Percentiles rank a stretch among this genome's conserved stretches.
Conservation (phyloP, 2,329 filamentous ascomycete species). For the Xylariaceae sp. region DNA sequence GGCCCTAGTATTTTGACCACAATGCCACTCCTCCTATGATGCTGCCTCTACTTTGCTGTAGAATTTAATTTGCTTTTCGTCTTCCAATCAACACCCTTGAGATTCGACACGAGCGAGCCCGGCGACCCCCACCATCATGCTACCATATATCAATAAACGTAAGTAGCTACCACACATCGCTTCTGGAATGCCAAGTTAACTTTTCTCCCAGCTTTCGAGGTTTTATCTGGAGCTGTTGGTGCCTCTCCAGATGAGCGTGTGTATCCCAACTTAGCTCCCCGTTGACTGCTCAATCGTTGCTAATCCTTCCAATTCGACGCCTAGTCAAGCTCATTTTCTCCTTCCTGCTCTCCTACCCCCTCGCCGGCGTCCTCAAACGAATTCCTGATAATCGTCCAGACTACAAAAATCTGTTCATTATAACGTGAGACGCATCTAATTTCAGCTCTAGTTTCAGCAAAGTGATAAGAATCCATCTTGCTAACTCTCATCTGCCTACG, state of each 20-base stretch:
- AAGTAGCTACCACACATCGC: neutral
- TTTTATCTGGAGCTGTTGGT: conserved; percentile 38
- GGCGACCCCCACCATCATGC: conserved; percentile 11
- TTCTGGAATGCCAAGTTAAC: conserved; percentile 14
- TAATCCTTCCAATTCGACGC: conserved; percentile 8
- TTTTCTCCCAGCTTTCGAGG: conserved; percentile 38
- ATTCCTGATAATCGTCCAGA: conserved; percentile 79
- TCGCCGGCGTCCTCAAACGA: conserved; percentile 82
- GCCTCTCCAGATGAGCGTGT: conserved; percentile 43
- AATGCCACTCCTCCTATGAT: neutral
- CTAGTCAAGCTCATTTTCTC: conserved; percentile 88
- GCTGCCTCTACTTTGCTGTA: neutral
- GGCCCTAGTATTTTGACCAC: neutral
- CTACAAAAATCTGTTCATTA: conserved; percentile 82
- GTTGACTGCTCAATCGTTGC: neutral
- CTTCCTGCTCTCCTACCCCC: conserved; percentile 86
- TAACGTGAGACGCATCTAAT: conserved; percentile 49
- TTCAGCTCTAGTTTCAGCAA: neutral
- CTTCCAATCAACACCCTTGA: neutral
- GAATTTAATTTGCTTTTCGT: neutral
- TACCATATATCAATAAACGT: conserved; percentile 24
- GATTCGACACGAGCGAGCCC: neutral
- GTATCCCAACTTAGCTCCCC: conserved; percentile 19
- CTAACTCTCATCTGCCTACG: conserved; percentile 12
- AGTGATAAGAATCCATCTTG: neutral